Evolutionary conservation across 768 basidiomycete species (phyloP).

Genomic region (Termitomyces sp.): DNA sequence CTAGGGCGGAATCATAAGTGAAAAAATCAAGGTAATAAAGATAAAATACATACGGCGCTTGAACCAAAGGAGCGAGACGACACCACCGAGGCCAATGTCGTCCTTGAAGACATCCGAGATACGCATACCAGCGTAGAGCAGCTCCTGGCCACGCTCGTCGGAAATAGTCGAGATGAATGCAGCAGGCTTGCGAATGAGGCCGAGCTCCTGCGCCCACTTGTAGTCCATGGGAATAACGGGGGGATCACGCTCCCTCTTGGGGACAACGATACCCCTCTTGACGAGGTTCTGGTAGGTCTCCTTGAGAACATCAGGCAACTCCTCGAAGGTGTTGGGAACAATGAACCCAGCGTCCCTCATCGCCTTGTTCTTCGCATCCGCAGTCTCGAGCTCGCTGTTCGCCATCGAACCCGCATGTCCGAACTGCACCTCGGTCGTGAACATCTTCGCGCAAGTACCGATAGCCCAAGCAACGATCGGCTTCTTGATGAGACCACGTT

Average conservation of each 20-base stretch:
- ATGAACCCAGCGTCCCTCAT: slow-evolving; percentile 96
- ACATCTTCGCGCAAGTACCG: slow-evolving; percentile 99
- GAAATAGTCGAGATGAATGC: slow-evolving; percentile 99
- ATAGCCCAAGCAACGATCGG: slow-evolving; percentile 99
- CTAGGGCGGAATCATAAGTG: slow-evolving; percentile 16
- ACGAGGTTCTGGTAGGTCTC: slow-evolving; percentile 85
- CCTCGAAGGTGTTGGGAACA: slow-evolving; percentile 97
- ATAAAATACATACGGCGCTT: slow-evolving; percentile 60
- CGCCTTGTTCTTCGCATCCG: slow-evolving; percentile 94
- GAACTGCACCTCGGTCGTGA: slow-evolving; percentile 98
- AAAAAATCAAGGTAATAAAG: not conserved
- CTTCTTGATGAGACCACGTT: slow-evolving; percentile 89
- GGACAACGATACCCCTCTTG: slow-evolving; percentile 54
- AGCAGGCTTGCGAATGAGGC: slow-evolving; percentile 96
- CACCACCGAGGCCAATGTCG: slow-evolving; percentile 94
- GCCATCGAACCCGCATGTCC: slow-evolving; percentile 99
- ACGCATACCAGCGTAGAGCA: slow-evolving; percentile 97
- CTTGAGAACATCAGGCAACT: slow-evolving; percentile 80
- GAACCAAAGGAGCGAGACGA: slow-evolving; percentile 96
- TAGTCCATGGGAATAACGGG: slow-evolving; percentile 99
- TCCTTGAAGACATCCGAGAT: slow-evolving; percentile 99
- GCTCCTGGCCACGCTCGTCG: slow-evolving; percentile 98
- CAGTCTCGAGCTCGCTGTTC: slow-evolving; percentile 95
- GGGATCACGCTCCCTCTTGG: slow-evolving; percentile 76
- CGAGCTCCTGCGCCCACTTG: slow-evolving; percentile 99